A percentile compares a stretch with the other conserved stretches of the same genome.
phyloP scores from a whole-genome alignment of 257 asterid genomes.

The Solanum bukasovii region DNA sequence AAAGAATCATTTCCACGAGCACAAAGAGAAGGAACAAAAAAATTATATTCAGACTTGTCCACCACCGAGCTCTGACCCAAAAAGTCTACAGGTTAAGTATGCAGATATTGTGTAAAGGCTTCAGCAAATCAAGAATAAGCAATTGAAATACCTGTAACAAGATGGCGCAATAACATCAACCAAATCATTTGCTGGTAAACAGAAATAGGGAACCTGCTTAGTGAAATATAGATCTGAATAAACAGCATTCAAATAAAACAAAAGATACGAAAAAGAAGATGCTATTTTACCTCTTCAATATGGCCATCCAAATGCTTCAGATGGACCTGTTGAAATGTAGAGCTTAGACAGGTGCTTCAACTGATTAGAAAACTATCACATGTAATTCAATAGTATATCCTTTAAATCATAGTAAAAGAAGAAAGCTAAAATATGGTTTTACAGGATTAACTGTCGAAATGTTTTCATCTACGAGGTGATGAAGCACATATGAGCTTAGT shows the following conservation, averaged over 20 bases:
- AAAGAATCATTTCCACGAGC: not conserved
- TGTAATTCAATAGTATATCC: not conserved
- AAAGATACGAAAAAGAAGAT: slow-evolving; percentile 9
- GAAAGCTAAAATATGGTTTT: not conserved
- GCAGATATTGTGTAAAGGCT: not conserved
- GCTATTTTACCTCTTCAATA: slow-evolving; percentile 72
- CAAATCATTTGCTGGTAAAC: slow-evolving; percentile 95
- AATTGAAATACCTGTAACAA: slow-evolving; percentile 72
- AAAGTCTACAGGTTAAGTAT: not conserved
- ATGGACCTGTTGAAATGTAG: slow-evolving; percentile 56
- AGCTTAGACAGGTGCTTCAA: not conserved
- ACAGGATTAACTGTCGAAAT: not conserved
- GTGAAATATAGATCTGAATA: slow-evolving; percentile 26
- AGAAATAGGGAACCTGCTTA: slow-evolving; percentile 96
- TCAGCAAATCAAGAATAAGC: not conserved
- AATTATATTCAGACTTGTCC: not conserved
- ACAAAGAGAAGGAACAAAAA: not conserved
- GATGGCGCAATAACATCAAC: slow-evolving; percentile 98
- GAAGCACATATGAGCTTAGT: not conserved
- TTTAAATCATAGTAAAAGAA: not conserved
- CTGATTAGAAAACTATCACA: not conserved
- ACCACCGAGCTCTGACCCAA: not conserved
- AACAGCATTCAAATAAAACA: slow-evolving; percentile 16
- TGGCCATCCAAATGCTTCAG: slow-evolving; percentile 98
- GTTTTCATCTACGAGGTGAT: not conserved